Conservation (phyloP, 768 basidiomycete genomes). For the Rhodocollybia butyracea region DNA sequence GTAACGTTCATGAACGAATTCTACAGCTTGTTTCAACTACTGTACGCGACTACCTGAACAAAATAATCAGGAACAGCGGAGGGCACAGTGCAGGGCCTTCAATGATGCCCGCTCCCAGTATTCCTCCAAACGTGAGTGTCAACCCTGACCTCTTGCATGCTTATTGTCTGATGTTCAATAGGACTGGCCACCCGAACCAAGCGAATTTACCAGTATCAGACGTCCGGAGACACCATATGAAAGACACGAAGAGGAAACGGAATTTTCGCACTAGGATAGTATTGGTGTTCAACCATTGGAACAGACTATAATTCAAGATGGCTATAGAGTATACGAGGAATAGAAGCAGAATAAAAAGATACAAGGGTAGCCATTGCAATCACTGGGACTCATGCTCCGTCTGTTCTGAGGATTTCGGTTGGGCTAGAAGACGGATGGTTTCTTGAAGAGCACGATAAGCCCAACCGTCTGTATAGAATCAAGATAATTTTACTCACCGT, state of each 20-base stretch:
- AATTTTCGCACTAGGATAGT: not conserved
- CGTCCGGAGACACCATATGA: conserved; percentile 6
- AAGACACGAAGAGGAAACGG: conserved; percentile 1
- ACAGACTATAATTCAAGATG: not conserved
- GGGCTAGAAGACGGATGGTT: conserved; percentile 44
- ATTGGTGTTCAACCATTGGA: no score
- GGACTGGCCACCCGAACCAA: conserved; percentile 30
- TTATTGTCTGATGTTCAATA: conserved; percentile 20
- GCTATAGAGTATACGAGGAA: not conserved
- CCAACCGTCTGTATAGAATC: conserved; percentile 1
- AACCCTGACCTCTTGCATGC: conserved; percentile 13
- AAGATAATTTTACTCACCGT: conserved; percentile 46
- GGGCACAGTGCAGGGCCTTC: conserved; percentile 19
- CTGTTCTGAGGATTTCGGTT: conserved; percentile 19
- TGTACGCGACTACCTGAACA: conserved; percentile 68
- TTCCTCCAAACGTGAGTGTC: conserved; percentile 5
- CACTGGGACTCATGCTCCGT: not conserved
- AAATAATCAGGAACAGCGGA: conserved; percentile 39
- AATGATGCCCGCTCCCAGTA: conserved; percentile 30
- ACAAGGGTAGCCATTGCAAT: no score
- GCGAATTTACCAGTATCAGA: conserved; percentile 10
- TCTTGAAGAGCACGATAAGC: conserved; percentile 36
- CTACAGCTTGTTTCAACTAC: conserved; percentile 59
- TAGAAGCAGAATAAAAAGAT: no score
- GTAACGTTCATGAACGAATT: not conserved